A percentile compares a stretch with the other conserved stretches of the same genome.
Evolutionary conservation across 108 stramenopile genomes (phyloP).

Genomic region (Pseudonitzschia multistriata): DNA sequence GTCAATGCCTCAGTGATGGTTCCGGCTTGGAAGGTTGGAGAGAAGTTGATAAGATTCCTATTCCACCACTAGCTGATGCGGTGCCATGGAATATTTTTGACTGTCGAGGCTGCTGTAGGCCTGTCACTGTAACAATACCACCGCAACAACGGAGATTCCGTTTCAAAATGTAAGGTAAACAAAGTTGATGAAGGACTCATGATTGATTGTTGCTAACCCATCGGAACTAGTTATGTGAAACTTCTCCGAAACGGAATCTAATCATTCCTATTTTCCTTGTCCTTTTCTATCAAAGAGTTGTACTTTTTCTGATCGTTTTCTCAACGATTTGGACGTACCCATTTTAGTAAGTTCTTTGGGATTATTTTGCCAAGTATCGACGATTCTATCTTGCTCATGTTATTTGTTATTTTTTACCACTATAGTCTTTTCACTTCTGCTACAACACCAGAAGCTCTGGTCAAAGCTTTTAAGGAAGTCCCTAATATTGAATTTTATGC

Average conservation of each 20-base stretch:
- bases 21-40: conserved; percentile 71
- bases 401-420: not conserved
- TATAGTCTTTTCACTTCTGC: not conserved
- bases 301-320: conserved; percentile 48
- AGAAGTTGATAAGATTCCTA: conserved; percentile 58
- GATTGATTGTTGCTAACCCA: too few species aligned
- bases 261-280: not conserved
- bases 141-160: conserved; percentile 55
- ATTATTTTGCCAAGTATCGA: not conserved
- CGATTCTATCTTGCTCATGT: not conserved
- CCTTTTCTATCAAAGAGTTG: not conserved
- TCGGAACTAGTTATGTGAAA: too few species aligned
- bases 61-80: conserved; percentile 84
- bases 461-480: not conserved
- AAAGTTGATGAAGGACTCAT: too few species aligned
- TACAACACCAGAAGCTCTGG: conserved; percentile 3
- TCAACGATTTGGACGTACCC: conserved; percentile 77
- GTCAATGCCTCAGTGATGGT: conserved; percentile 78
- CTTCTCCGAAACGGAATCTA: too few species aligned
- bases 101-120: conserved; percentile 83
- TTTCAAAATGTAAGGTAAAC: conserved; percentile 40
- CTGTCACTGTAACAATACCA: conserved; percentile 80
- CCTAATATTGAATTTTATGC: not conserved
- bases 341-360: conserved; percentile 35
- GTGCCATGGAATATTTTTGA: conserved; percentile 68